Percentiles rank a stretch among this genome's conserved stretches.
phyloP scores from a whole-genome alignment of 345 rosid species.

The Tarenaya hassleriana region DNA sequence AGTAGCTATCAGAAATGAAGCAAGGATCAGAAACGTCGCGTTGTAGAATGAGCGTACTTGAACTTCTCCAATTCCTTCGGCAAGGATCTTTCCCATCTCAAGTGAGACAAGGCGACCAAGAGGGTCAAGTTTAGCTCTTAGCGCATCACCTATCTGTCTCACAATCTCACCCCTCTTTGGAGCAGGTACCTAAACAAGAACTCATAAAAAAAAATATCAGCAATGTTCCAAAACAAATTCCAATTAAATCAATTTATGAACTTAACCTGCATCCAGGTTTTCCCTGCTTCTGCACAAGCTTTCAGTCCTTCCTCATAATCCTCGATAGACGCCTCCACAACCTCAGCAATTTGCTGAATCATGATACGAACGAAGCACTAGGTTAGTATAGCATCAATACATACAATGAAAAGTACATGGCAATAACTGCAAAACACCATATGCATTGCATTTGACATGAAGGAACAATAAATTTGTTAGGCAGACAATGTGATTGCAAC shows the following conservation, averaged over 20 bases:
- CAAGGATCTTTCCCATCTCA: slow-evolving; percentile 96
- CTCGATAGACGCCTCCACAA: slow-evolving; percentile 65
- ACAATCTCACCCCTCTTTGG: slow-evolving; percentile 98
- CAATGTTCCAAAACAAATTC: neutral
- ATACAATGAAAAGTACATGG: too few species aligned
- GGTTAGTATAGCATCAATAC: neutral
- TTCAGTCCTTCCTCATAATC: slow-evolving; percentile 78
- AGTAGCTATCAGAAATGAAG: neutral
- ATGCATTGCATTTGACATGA: too few species aligned
- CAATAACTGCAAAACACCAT: too few species aligned
- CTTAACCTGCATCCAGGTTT: slow-evolving; percentile 78
- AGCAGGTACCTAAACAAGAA: slow-evolving; percentile 64
- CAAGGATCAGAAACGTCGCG: neutral
- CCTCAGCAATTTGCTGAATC: slow-evolving; percentile 66
- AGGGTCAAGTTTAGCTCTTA: slow-evolving; percentile 66
- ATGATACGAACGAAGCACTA: neutral
- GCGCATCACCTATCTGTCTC: slow-evolving; percentile 89
- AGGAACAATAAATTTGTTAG: too few species aligned
- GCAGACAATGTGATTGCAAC: too few species aligned
- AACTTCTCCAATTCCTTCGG: slow-evolving; percentile 98
- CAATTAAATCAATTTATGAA: neutral
- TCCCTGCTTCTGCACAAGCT: slow-evolving; percentile 82
- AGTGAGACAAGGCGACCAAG: slow-evolving; percentile 89
- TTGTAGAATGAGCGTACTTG: slow-evolving; percentile 43
- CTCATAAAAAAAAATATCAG: neutral